Conservation (phyloP, 768 basidiomycete genomes). For the Russula earlei region DNA sequence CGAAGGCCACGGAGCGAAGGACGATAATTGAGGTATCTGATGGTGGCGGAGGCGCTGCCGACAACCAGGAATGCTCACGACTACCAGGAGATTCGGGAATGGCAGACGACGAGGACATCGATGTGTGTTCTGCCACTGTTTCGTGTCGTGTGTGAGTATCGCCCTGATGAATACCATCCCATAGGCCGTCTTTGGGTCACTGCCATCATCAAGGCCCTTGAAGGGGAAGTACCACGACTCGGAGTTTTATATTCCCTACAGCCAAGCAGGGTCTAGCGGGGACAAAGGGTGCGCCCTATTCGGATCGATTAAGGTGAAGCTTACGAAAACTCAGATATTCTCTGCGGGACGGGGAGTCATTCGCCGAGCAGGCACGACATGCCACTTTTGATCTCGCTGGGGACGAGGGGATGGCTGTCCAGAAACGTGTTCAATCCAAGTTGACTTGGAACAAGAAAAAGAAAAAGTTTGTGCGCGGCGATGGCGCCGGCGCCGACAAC, state of each 20-base stretch:
- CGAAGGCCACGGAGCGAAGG: constrained; percentile 48
- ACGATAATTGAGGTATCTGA: constrained; percentile 28
- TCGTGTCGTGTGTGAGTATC: constrained; percentile 46
- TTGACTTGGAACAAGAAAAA: constrained; percentile 94
- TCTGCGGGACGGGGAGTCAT: constrained; percentile 78
- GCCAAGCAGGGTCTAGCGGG: constrained; percentile 75
- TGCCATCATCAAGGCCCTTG: constrained; percentile 24
- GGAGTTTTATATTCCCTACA: constrained; percentile 88
- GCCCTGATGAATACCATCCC: constrained; percentile 28
- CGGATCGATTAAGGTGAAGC: background rate
- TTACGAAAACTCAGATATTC: constrained; percentile 54
- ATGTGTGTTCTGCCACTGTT: constrained; percentile 56
- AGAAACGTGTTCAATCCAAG: constrained; percentile 42
- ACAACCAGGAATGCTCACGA: constrained; percentile 26
- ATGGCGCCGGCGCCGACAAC: constrained; percentile 82
- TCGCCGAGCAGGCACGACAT: constrained; percentile 71
- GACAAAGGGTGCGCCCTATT: constrained; percentile 74
- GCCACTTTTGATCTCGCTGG: constrained; percentile 76
- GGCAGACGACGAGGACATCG: constrained; percentile 73
- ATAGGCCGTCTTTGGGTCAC: constrained; percentile 21
- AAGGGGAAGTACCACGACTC: constrained; percentile 59
- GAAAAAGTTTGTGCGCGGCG: constrained; percentile 86
- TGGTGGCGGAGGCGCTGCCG: constrained; percentile 26
- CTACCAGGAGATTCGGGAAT: constrained; percentile 41
- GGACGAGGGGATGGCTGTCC: constrained; percentile 57